Evolutionary conservation across 2,329 filamentous ascomycete genomes (phyloP).

Genomic region (Diplodia intermedia): DNA sequence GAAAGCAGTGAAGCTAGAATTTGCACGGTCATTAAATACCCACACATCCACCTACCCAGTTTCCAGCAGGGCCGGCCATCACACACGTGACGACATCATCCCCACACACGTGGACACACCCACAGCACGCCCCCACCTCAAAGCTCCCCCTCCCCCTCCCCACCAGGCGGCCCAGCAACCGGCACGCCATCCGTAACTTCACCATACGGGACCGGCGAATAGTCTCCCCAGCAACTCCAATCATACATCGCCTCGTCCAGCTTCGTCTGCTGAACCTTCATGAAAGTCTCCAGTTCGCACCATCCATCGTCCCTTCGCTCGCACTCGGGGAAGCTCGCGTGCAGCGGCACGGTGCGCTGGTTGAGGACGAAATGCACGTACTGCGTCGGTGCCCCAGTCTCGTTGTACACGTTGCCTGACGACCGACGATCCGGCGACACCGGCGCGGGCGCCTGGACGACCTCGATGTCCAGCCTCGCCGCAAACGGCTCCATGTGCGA

Average conservation of each 20-base stretch:
- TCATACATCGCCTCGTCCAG: constrained; percentile 66
- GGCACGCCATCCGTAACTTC: constrained; percentile 59
- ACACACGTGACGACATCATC: not conserved
- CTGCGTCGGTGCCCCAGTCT: constrained; percentile 61
- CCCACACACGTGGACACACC: not conserved
- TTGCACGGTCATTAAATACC: too few species aligned
- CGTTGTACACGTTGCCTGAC: constrained; percentile 36
- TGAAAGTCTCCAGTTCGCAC: constrained; percentile 75
- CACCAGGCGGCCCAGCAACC: constrained; percentile 11
- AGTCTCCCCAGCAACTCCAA: constrained; percentile 69
- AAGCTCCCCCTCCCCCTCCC: not conserved
- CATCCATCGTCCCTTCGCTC: constrained; percentile 73
- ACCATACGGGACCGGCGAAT: constrained; percentile 57
- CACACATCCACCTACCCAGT: too few species aligned
- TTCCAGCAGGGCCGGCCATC: not conserved
- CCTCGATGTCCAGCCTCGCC: constrained; percentile 74
- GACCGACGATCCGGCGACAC: constrained; percentile 52
- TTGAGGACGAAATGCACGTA: constrained; percentile 80
- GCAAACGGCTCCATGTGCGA: constrained; percentile 75
- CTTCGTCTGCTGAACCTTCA: constrained; percentile 67
- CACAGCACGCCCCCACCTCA: not conserved
- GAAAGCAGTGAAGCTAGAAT: too few species aligned
- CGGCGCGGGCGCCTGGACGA: constrained; percentile 72
- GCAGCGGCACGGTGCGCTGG: constrained; percentile 74
- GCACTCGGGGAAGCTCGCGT: constrained; percentile 70